Base-by-base conservation (phyloP, 352 stramenopile species). In the Elongisporangium prolatum region DNA sequence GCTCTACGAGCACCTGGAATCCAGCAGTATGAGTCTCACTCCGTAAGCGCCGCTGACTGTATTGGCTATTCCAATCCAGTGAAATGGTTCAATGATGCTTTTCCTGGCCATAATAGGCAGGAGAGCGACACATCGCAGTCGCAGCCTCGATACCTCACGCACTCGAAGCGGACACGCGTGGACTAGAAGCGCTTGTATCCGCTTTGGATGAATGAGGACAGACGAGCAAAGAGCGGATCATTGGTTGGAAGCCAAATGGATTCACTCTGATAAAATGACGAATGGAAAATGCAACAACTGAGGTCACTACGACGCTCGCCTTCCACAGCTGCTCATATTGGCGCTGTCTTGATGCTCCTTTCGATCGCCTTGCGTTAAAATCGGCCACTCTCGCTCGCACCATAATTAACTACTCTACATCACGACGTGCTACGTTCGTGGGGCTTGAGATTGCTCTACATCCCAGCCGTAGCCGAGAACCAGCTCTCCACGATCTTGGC, bases 121-220 rank as follows among this genome's bases (percentile, higher is more conserved):
- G 68, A 73, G 40, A 81, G 67, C 64, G 67, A 78, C 60, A 73
- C 77, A 0, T 85, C 77, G 0, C 79, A 84, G 58, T 59, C 70
- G 55, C 76, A 85, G 34, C 64, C 62, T n/a, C 71, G 77, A 13
- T 88, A 89, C 63, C 65, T 88, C 48, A 79, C 80, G 2, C 77
- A 89, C 57, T 79, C 57, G 50, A 89, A 89, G 61, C 76, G 79
- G 25, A 62, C 60, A 13, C 70, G 72, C 1, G 55, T 80, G n/a
- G 61, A 79, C 55, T 82, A 61, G 34, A 40, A 40, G 4, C 28
- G 4, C 28, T 40, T 40, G n/a, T n/a, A n/a, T n/a, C n/a, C n/a
- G n/a, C 24, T 34, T 34, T 34, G 24, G 4, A 34, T 34, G 24
- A 8, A 34, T 34, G 24, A 8, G 24, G 4, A 38, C 13, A 9